Evolutionary conservation across 768 basidiomycete genomes (phyloP).

Genomic region (Amanita phalloides): DNA sequence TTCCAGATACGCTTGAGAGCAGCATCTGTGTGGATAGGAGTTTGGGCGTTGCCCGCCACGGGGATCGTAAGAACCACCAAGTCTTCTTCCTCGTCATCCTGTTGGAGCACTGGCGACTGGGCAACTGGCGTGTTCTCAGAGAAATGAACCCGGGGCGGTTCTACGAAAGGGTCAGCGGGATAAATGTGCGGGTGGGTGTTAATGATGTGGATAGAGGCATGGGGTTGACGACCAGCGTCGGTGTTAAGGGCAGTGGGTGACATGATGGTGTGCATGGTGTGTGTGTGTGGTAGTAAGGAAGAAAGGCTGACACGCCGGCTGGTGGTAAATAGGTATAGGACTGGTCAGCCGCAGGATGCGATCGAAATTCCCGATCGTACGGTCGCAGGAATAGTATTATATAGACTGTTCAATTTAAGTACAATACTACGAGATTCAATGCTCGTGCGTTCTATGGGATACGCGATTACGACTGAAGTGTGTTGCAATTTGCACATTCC

Average conservation of each 20-base stretch:
- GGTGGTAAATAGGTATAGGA: neutral
- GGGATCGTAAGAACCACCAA: too few species aligned
- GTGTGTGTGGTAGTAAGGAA: neutral
- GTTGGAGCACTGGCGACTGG: neutral
- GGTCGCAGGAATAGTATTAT: too few species aligned
- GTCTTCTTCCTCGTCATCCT: neutral
- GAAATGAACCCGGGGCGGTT: neutral
- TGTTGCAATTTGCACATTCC: too few species aligned
- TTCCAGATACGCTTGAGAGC: too few species aligned
- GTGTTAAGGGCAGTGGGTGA: neutral
- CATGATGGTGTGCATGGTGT: neutral
- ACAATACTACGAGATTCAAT: too few species aligned
- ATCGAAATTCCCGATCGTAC: too few species aligned
- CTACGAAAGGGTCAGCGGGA: neutral
- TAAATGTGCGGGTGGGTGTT: neutral
- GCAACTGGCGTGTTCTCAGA: neutral
- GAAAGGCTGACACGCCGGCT: neutral
- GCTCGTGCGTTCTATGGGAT: too few species aligned
- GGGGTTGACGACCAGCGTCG: neutral
- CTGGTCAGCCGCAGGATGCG: neutral
- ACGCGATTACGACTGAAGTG: too few species aligned
- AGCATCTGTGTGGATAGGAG: too few species aligned
- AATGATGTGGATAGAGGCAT: neutral
- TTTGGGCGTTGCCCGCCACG: too few species aligned
- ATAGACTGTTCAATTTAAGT: too few species aligned